Base-by-base conservation (phyloP, 129 eudicot species). In the Flaveria linearis region DNA sequence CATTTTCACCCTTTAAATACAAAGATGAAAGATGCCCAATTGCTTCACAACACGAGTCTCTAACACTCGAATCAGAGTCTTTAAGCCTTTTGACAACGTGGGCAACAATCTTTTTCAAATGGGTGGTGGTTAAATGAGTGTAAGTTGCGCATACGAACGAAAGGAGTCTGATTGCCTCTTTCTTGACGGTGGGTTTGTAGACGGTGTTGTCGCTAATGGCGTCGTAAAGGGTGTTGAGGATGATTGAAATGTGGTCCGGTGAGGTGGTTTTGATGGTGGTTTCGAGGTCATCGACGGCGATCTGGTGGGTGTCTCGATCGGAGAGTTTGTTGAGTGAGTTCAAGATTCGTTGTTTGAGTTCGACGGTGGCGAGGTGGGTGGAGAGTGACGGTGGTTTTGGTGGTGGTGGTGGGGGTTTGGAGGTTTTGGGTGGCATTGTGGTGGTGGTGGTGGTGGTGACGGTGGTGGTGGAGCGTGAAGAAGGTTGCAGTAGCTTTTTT, bases 291-390 rank as follows among this genome's bases (percentile, higher is more conserved):
- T 87, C 88, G 5, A 91, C 83, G 49, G 93, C 98, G 89, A 94
- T 86, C 84, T 94, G 97, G 86, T 94, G 93, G 57, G 98, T 94
- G 81, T 94, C 98, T 63, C 97, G 56, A 74, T 94, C 98, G 47
- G 98, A 85, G 72, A 94, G 97, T 64, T 86, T 94, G 39, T 92
- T 82, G 22, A 94, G 80, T 22, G 96, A 91, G 15, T 71, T 88
- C 33, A 94, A 79, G 78, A 89, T 86, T 70, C 89, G 72, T 62
- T 91, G 98, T 80, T 89, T 94, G 56, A 91, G 89, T 75, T 94
- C 97, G 23, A 91, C 82, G 85, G 89, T 89, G 33, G 98, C 97
- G 45, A 89, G 72, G 70, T 93, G 97, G 2, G 92, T 72, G 3
- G 90, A 85, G 7, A 86, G 84, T 5, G 96, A 78, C 9, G 89